A percentile compares a stretch with the other conserved stretches of the same genome.
Conservation (phyloP, 352 stramenopile genomes). For the Blastocystis sp. region DNA sequence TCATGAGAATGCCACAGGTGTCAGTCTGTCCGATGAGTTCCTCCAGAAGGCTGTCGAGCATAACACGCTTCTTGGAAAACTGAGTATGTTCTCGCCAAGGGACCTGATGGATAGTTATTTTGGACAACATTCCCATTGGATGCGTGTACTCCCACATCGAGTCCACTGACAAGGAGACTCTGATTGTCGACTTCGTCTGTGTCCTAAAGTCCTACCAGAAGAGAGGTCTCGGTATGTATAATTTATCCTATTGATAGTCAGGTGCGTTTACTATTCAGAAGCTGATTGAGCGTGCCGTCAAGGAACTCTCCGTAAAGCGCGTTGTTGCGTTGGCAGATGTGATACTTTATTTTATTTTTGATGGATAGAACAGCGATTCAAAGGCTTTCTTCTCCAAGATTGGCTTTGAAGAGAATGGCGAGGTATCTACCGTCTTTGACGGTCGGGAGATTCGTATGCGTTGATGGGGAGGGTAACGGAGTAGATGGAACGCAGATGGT, state of each 20-base stretch:
- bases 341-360: not conserved
- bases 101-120: slow-evolving; percentile 10
- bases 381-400: slow-evolving; percentile 23
- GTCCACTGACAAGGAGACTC: not conserved
- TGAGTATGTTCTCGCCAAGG: not conserved
- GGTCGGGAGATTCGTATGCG: not conserved
- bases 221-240: not conserved
- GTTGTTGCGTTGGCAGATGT: not conserved
- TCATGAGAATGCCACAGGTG: not conserved
- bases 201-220: slow-evolving; percentile 25
- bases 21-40: slow-evolving; percentile 5
- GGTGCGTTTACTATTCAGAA: not conserved
- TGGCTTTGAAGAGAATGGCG: not conserved
- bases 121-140: slow-evolving; percentile 50
- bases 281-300: not conserved
- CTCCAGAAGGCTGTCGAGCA: slow-evolving; percentile 3
- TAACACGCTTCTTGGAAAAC: slow-evolving; percentile 3
- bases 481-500: not conserved
- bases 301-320: not conserved
- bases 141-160: slow-evolving; percentile 43
- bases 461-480: not conserved
- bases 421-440: not conserved
- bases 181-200: slow-evolving; percentile 37
- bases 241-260: not conserved
- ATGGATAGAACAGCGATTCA: not conserved